These are phyloP conservation scores for Xylariaceae sp. DNA, from an alignment of 2,329 filamentous ascomycete genomes.

Conservation along the genomic window DNA sequence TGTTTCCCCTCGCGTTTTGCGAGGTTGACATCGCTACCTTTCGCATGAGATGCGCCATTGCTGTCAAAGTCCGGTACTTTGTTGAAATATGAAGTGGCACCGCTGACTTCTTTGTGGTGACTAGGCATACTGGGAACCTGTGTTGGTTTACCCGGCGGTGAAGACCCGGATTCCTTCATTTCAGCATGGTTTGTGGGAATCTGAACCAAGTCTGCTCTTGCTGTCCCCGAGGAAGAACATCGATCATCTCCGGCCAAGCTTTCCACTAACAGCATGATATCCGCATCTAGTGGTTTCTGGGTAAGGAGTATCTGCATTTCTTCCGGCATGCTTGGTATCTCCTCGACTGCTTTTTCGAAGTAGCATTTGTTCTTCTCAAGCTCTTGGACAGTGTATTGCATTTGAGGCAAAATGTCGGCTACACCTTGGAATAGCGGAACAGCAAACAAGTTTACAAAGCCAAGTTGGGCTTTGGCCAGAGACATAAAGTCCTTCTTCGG, in stretches of 20 bases:
- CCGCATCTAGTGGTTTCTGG: constrained; percentile 39
- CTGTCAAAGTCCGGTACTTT: constrained; percentile 43
- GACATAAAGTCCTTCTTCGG: constrained; percentile 80
- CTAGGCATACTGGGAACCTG: constrained; percentile 31
- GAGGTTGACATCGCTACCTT: constrained; percentile 32
- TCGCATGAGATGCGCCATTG: constrained; percentile 43
- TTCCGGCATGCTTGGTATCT: constrained; percentile 48
- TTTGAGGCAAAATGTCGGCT: constrained; percentile 75
- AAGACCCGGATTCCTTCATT: constrained; percentile 23
- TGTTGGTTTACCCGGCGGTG: constrained; percentile 22
- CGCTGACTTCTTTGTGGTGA: constrained; percentile 40
- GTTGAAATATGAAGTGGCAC: constrained; percentile 41
- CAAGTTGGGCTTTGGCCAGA: constrained; percentile 80
- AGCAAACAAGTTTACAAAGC: constrained; percentile 96
- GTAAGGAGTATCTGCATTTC: constrained; percentile 32
- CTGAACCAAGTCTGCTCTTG: constrained; percentile 17
- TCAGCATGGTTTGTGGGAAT: constrained; percentile 24
- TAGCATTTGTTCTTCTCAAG: constrained; percentile 69
- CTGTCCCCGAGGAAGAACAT: constrained; percentile 15
- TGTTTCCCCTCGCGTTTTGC: constrained; percentile 41
- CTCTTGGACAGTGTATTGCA: constrained; percentile 79
- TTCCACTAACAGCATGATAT: constrained; percentile 34
- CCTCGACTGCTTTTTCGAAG: constrained; percentile 66
- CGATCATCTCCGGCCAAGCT: constrained; percentile 32
- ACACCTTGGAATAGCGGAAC: constrained; percentile 86